Conservation (phyloP, 768 basidiomycete species). For the Hericium erinaceus region DNA sequence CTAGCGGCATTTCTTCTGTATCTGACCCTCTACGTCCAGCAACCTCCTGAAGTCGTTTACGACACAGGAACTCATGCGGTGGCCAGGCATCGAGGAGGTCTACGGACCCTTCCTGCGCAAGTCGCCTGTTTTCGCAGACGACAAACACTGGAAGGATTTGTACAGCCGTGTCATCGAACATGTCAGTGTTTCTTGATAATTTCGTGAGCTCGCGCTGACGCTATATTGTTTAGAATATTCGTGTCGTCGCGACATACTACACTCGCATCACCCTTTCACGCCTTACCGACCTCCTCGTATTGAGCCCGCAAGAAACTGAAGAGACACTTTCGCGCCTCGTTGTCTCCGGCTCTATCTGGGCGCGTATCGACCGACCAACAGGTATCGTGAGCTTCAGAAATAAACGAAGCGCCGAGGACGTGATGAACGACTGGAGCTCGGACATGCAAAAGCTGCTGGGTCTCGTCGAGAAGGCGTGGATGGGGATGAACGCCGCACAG, state of each 20-base stretch:
- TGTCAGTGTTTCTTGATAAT: conserved; percentile 38
- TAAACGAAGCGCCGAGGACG: conserved; percentile 79
- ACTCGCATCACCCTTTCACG: conserved; percentile 82
- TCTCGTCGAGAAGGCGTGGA: conserved; percentile 97
- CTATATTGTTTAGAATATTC: conserved; percentile 65
- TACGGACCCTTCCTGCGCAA: conserved; percentile 79
- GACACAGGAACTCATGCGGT: conserved; percentile 89
- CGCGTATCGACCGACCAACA: conserved; percentile 84
- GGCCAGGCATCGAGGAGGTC: conserved; percentile 86
- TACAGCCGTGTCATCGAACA: conserved; percentile 96
- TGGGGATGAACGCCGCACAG: conserved; percentile 87
- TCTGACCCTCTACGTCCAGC: conserved; percentile 32
- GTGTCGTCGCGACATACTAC: conserved; percentile 91
- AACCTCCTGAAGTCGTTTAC: conserved; percentile 92
- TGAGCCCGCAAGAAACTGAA: conserved; percentile 75
- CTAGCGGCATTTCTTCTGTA: conserved; percentile 7
- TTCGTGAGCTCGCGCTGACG: conserved; percentile 1
- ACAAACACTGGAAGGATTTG: conserved; percentile 88
- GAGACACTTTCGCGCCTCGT: conserved; percentile 84
- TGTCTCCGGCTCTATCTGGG: conserved; percentile 87
- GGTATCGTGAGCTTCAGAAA: conserved; percentile 84
- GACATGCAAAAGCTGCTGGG: conserved; percentile 91
- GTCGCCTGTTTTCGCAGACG: conserved; percentile 70
- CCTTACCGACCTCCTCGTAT: conserved; percentile 80
- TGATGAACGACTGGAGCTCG: conserved; percentile 97